Evolutionary conservation across 495 filamentous ascomycete genomes (phyloP).

Genomic region (Rhypophila decipiens): DNA sequence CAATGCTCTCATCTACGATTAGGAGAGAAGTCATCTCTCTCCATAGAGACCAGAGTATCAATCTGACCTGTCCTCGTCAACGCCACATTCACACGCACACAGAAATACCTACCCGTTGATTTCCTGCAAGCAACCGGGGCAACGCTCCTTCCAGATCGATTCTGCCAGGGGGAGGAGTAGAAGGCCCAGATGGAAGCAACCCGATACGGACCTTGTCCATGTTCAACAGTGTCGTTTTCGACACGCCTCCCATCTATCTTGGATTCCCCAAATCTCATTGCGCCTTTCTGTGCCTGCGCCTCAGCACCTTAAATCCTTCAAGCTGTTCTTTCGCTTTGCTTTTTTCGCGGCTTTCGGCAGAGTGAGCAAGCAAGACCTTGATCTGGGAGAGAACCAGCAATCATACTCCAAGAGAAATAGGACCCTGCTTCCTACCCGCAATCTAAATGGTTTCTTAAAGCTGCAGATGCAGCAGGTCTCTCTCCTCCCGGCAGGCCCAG

Average conservation of each 20-base stretch:
- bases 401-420: no score
- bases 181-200: not conserved
- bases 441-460: not conserved
- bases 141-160: no score
- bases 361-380: not conserved
- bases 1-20: no score
- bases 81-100: no score
- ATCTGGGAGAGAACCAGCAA: slow-evolving; percentile 2
- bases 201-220: not conserved
- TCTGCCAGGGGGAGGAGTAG: no score
- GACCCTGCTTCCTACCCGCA: not conserved
- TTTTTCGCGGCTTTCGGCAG: not conserved
- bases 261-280: not conserved
- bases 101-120: no score
- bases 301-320: slow-evolving; percentile 24
- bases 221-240: not conserved
- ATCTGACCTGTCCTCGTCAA: no score
- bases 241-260: not conserved
- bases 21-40: no score
- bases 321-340: not conserved
- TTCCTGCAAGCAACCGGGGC: no score
- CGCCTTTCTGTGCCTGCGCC: slow-evolving; percentile 21
- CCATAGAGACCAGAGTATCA: no score
- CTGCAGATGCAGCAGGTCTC: not conserved
- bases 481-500: not conserved